Conservation (phyloP, 2,329 filamentous ascomycete genomes). For the Raffaelea ambrosiae region DNA sequence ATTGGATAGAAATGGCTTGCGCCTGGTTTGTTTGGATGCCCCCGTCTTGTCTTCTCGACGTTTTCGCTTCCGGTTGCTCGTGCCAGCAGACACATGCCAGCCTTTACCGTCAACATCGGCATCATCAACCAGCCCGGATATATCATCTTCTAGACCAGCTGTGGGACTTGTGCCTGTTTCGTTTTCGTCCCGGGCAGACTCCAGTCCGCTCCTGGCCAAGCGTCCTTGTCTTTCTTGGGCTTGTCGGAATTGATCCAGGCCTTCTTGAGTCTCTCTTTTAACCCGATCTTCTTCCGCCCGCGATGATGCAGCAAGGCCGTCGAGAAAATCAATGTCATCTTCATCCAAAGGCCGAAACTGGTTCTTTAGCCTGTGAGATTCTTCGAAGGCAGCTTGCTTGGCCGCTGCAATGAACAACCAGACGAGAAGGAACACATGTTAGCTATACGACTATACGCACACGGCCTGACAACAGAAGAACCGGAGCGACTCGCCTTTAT, state of each 20-base stretch:
- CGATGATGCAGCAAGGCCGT: constrained; percentile 43
- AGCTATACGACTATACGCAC: too few relatives aligned
- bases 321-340: constrained; percentile 69
- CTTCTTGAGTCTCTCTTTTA: constrained; percentile 46
- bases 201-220: constrained; percentile 1
- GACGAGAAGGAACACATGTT: too few relatives aligned
- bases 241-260: constrained; percentile 46
- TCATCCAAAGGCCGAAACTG: constrained; percentile 73
- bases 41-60: constrained; percentile 8
- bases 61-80: constrained; percentile 12
- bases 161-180: too few relatives aligned
- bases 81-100: constrained; percentile 8
- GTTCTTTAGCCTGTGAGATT: constrained; percentile 61
- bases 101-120: constrained; percentile 13
- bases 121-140: constrained; percentile 8
- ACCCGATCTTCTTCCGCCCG: constrained; percentile 45
- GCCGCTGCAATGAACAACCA: constrained; percentile 49
- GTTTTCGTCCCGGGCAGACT: not conserved
- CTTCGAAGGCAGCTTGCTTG: constrained; percentile 76
- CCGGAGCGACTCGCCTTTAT: constrained; percentile 53
- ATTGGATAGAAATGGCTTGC: constrained; percentile 1
- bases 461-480: constrained; percentile 1
- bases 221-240: constrained; percentile 4
- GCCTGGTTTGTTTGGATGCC: constrained; percentile 12
- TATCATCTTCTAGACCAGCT: not conserved